These are phyloP conservation scores for Mortierella claussenii DNA, from an alignment of 192 early-diverging fungal genomes.

Conservation along the genomic window DNA sequence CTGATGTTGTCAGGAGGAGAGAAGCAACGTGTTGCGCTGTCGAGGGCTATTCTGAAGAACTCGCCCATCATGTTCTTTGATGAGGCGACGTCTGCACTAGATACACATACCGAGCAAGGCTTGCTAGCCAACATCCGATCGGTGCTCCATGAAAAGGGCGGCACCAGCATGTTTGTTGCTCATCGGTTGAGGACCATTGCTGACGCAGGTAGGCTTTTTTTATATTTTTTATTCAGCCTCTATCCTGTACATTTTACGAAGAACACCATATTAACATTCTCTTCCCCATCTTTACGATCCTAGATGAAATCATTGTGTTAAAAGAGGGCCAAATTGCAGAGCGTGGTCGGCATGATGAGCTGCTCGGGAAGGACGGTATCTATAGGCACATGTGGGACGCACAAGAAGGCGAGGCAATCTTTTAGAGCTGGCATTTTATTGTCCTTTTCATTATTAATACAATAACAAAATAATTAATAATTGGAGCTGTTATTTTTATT, in stretches of 20 bases:
- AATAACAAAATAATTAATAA: not conserved
- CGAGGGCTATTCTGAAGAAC: slow-evolving; percentile 94
- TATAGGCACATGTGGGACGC: slow-evolving; percentile 93
- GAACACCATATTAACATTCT: too few species aligned
- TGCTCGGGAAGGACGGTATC: slow-evolving; percentile 74
- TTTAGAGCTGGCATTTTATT: not conserved
- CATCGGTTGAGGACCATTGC: slow-evolving; percentile 92
- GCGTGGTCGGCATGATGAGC: slow-evolving; percentile 83
- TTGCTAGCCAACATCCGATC: slow-evolving; percentile 89
- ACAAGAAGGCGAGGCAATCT: slow-evolving; percentile 62
- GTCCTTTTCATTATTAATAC: not conserved
- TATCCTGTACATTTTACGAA: slow-evolving; percentile 11
- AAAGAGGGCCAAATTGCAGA: slow-evolving; percentile 87
- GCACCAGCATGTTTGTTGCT: slow-evolving; percentile 95
- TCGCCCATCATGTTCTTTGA: slow-evolving; percentile 90
- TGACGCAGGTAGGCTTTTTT: slow-evolving; percentile 71
- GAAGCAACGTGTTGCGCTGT: slow-evolving; percentile 91
- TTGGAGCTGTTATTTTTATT: too few species aligned
- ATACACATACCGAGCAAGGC: slow-evolving; percentile 86
- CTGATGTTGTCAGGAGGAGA: slow-evolving; percentile 89
- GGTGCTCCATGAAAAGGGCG: slow-evolving; percentile 72
- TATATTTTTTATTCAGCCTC: not conserved
- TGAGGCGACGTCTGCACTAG: slow-evolving; percentile 93
- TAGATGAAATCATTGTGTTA: slow-evolving; percentile 93
- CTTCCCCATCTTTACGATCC: not conserved